Evolutionary conservation across 2,329 filamentous ascomycete species (phyloP), one percentile per base, ranked within the genome.

Genomic region (Exophiala aquamarina): DNA sequence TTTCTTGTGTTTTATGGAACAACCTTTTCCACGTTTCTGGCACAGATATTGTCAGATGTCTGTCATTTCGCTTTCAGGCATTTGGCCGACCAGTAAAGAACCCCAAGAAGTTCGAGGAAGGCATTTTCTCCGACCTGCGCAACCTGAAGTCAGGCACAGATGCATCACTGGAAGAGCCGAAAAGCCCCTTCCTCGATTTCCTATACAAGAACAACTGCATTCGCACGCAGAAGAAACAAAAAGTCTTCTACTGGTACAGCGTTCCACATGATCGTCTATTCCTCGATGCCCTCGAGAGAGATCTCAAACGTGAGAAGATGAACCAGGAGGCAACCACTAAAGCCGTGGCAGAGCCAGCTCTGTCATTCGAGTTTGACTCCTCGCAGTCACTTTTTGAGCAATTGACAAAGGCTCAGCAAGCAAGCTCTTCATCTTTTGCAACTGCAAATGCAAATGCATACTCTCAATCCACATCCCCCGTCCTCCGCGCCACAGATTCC

Each of bases 131-230:
- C 34, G 93, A 98, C 68, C 76, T 98, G 67, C 88, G 93, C 70
- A 98, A 98, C 70, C 81, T 98, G 60, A 98, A 98, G 74, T 95
- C 93, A 18, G 93, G 93, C 57, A 97, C 92, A 61, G 93, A 98
- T 76, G 93, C 93, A 39, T 96, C 93, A 33, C 83, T 98, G 51
- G 93, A 98, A 73, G 93, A 98, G 76, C 93, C 93, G 46, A 98
- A 98, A 79, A 97, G 92, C 73, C 86, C 88, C 2, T 98, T 98
- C 73, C 81, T 98, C 53, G 93, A 98, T 71, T 98, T 97, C 69
- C 79, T 98, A 35, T 98, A 98, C 83, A 98, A 98, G 81, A 98
- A 98, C 81, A 98, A 98, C 77, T 98, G 93, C 79, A 98, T 98
- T 61, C 86, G 93, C 61, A 98, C 93, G 29, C 93, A 98, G 72